phyloP scores from a whole-genome alignment of 2,329 filamentous ascomycete species.

The Elsinoe perseae region DNA sequence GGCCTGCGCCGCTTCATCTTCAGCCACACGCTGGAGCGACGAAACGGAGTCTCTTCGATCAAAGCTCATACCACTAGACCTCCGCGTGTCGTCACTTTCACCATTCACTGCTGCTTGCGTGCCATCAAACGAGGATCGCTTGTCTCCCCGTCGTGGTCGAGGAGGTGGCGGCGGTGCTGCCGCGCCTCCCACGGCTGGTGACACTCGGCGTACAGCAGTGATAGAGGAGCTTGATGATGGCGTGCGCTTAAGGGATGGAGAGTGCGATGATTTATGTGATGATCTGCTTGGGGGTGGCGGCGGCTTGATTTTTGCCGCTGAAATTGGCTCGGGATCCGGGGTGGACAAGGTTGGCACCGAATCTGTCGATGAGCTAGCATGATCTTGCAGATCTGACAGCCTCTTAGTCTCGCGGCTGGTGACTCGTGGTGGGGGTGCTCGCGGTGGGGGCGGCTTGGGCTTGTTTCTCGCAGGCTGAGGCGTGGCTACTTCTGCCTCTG shows the following conservation, averaged over 20 bases:
- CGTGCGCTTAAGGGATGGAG: constrained; percentile 4
- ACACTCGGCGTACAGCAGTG: background rate
- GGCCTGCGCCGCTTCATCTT: constrained; percentile 1
- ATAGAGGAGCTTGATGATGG: constrained; percentile 14
- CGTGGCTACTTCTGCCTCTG: background rate
- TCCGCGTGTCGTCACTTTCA: background rate
- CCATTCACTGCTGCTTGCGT: background rate
- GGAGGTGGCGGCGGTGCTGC: constrained; percentile 7
- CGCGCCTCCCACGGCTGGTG: constrained; percentile 2
- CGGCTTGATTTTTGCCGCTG: background rate
- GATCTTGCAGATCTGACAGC: constrained; percentile 1
- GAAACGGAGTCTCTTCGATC: constrained; percentile 11
- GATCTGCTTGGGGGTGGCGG: constrained; percentile 9
- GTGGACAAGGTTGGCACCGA: background rate
- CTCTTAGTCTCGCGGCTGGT: background rate
- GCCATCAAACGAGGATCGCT: constrained; percentile 5
- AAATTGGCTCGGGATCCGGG: background rate
- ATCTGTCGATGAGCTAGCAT: background rate
- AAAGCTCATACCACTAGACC: constrained; percentile 14
- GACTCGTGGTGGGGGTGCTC: constrained; percentile 10
- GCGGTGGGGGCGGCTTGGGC: constrained; percentile 10
- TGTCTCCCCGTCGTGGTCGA: constrained; percentile 1
- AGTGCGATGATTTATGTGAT: background rate
- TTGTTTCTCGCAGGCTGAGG: background rate
- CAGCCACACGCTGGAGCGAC: constrained; percentile 8